Base-by-base conservation (phyloP, 345 rosid species). In the Boechera stricta region DNA sequence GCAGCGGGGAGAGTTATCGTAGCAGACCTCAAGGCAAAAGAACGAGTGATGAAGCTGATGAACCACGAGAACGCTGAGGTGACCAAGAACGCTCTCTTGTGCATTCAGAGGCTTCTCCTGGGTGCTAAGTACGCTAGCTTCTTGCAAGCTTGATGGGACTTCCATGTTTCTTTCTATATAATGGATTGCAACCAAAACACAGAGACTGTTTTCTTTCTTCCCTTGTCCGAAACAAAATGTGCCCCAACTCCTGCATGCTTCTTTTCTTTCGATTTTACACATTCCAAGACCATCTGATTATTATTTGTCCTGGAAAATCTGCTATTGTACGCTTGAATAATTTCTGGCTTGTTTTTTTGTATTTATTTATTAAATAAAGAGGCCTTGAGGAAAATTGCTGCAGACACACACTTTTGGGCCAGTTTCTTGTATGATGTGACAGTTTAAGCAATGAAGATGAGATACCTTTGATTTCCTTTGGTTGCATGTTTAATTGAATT, bases 51-150 rank as follows among this genome's bases (percentile, higher is more conserved):
- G 97, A 91, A 86, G 52, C 76, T 91, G 84, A 89, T 91, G 93
- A 89, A 86, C 86, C 95, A 91, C 21, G 97, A 91, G 77, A 91
- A 85, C 28, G 84, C 88, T 0, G 97, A 91, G 79, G 97, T 91
- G 3, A 91, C 94, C 18, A 91, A 89, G 76, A 89, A 85, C 24
- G 89, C 97, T 13, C 80, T 91, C 16, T 88, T 91, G 72, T 89
- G 97, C 67, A 85, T 91, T 65, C 97, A 89, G 68, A 89, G 97
- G 91, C 97, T 91, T 64, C 91, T 91, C 86, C 82, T 91, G 0
- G 94, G 97, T 5, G 91, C 95, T 51, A 91, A 91, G 86, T 94
- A 94, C 57, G 98, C 98, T 3, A 92, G 98, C 89, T 94, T 94
- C 82, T 86, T 94, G 88, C 98, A 94, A 91, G 91, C 58, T 29